Evolutionary conservation across 2,329 filamentous ascomycete genomes (phyloP).

Genomic region (Aspergillus thermomutatus): DNA sequence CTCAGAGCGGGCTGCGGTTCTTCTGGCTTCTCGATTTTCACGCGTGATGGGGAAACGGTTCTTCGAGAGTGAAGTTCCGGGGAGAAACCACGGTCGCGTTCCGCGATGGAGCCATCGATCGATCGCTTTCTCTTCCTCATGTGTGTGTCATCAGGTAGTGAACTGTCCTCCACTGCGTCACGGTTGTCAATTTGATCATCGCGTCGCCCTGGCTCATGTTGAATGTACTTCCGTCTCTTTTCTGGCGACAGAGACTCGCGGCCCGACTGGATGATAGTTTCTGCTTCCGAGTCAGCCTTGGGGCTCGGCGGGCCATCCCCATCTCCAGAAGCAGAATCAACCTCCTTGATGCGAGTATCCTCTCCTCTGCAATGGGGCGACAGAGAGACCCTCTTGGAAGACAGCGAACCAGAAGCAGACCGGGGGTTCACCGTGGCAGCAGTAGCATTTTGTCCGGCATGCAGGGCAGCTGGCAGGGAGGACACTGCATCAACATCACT

Average conservation of each 20-base stretch:
- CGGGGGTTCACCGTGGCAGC: constrained; percentile 30
- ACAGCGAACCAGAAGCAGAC: constrained; percentile 21
- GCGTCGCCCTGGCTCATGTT: constrained; percentile 35
- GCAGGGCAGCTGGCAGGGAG: constrained; percentile 36
- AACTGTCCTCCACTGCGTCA: constrained; percentile 18
- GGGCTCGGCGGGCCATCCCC: constrained; percentile 36
- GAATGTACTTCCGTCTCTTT: constrained; percentile 43
- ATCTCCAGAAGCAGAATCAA: constrained; percentile 25
- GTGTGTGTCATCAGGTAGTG: constrained; percentile 20
- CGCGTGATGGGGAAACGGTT: constrained; percentile 28
- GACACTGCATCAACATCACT: constrained; percentile 45
- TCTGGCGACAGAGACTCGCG: constrained; percentile 45
- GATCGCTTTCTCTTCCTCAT: constrained; percentile 30
- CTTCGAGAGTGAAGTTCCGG: constrained; percentile 25
- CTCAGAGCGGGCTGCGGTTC: constrained; percentile 25
- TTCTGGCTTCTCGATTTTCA: constrained; percentile 37
- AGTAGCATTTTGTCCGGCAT: constrained; percentile 30
- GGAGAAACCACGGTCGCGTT: constrained; percentile 19
- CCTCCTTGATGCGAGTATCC: constrained; percentile 23
- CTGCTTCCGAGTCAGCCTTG: constrained; percentile 47
- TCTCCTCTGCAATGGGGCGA: constrained; percentile 17
- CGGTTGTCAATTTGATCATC: constrained; percentile 22
- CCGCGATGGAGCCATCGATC: constrained; percentile 24
- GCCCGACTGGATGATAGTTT: constrained; percentile 48
- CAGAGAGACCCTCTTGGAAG: constrained; percentile 19